Base-by-base conservation (phyloP, 2,329 filamentous ascomycete genomes). In the Aspergillus japonicus region DNA sequence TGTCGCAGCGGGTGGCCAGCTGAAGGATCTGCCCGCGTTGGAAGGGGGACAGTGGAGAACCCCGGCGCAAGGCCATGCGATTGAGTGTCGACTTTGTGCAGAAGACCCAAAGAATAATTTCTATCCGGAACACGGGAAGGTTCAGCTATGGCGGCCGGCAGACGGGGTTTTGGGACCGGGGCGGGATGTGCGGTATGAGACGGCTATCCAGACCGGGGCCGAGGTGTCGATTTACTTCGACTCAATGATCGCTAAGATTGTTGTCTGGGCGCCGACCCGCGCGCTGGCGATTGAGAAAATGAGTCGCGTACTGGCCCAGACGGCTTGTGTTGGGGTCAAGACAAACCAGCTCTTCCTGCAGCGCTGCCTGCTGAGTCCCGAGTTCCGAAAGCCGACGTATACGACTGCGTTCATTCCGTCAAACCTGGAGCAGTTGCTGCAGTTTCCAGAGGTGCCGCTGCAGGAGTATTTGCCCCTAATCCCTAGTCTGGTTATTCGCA, bases 271-370 rank as follows among this genome's bases (percentile, higher is more conserved):
- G 33, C 33, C 33, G 8, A 35, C 33, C 2, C 33, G 74, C 12
- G 56, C 66, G 0, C 54, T 73, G 12, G 76, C 77, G 0, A 73
- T 77, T 14, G 64, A 71, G 33, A 77, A 74, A 50, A 77, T 77
- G 72, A 64, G 49, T 5, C 60, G 65, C 4, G 67, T 74, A 1
- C 65, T 78, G 1, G 66, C 71, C 0, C 60, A 75, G 14, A 77
- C 75, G 0, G 72, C 86, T 75, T 91, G 91, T 68, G 89, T 90
- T 84, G 89, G 91, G 77, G 90, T 91, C 19, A 69, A 66, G 39
- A 74, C 71, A 2, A 74, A 74, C 52, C 71, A 73, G 48, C 63
- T 70, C 1, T 71, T 73, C 42, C 62, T 74, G 39, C 71, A 71
- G 49, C 59, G 62, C 4, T 72, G 66, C 47, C 60, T 73, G 5